Percentiles rank a stretch among this genome's conserved stretches.
Evolutionary conservation across 805 yeast species (phyloP).

Genomic region (Metschnikowia cerradonensis): DNA sequence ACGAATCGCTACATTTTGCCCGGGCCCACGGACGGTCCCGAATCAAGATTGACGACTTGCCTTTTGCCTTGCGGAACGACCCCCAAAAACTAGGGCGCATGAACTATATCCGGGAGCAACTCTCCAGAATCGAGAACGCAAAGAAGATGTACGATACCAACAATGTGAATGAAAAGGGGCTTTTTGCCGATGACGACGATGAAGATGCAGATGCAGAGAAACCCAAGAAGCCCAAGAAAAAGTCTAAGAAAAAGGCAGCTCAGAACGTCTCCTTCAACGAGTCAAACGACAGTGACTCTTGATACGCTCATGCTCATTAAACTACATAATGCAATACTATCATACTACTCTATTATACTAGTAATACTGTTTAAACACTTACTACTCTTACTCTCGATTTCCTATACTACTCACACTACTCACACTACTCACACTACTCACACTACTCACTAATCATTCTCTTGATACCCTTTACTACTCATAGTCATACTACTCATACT

Average conservation of each 20-base stretch:
- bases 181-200: constrained; percentile 16
- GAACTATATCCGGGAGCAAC: constrained; percentile 38
- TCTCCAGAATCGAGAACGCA: constrained; percentile 34
- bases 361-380: too few species aligned
- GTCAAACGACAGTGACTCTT: constrained; percentile 15
- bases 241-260: constrained; percentile 9
- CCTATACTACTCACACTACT: too few species aligned
- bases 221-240: constrained; percentile 8
- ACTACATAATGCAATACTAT: too few species aligned
- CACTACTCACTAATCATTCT: too few species aligned
- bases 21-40: constrained; percentile 36
- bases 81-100: constrained; percentile 40
- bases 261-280: constrained; percentile 12
- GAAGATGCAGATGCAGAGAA: constrained; percentile 18
- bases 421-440: too few species aligned
- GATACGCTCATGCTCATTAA: too few species aligned
- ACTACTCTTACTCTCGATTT: too few species aligned
- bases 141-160: constrained; percentile 40
- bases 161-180: constrained; percentile 16
- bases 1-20: constrained; percentile 31
- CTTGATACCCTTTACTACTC: too few species aligned
- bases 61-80: constrained; percentile 38
- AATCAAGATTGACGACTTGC: constrained; percentile 41
- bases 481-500: too few species aligned
- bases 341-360: too few species aligned